Evolutionary conservation across 176 grass and related monocot species (phyloP), one percentile per base, ranked within the genome.

Genomic region (Secale cereale): DNA sequence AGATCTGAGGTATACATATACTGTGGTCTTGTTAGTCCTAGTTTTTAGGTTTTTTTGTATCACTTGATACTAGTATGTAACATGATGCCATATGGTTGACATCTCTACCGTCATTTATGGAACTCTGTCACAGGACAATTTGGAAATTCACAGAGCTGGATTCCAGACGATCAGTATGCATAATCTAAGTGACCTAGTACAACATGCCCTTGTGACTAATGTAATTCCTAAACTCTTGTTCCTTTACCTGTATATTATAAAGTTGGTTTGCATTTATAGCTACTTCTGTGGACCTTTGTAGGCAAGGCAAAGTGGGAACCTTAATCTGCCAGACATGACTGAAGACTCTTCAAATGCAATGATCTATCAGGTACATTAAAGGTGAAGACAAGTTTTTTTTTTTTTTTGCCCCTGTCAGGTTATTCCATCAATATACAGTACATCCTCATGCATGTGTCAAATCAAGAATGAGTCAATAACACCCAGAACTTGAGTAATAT

Each of bases 291-390:
- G 43, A 80, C 9, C 65, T 89, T 59, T 92, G 15, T 87, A 98
- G 97, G 97, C 97, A 86, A 95, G 81, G 83, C 92, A 87, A 92
- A 91, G 78, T 54, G 91, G 91, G 66, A 81, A 89, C 45, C 86
- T 95, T 84, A 85, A 94, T 41, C 90, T 98, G 40, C 91, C 91
- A 60, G 93, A 98, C 59, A 79, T 90, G 60, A 45, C 60, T 75
- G 93, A 98, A 85, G 88, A 93, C 78, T 92, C 83, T 86, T 95
- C 97, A 84, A 96, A 98, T 90, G 74, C 92, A 89, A 86, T 98
- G 82, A 37, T 95, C 70, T 89, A 89, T 91, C 97, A 96, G 93
- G 97, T 98, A 86, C 26, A 48, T 87, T 25, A 45, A 81, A 52
- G 74, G 73, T 45, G 61, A 76, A 45, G 59, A 41, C 14, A 75